phyloP scores from a whole-genome alignment of 1,284 basidiomycete genomes.

The Fomitopsis pinicola region DNA sequence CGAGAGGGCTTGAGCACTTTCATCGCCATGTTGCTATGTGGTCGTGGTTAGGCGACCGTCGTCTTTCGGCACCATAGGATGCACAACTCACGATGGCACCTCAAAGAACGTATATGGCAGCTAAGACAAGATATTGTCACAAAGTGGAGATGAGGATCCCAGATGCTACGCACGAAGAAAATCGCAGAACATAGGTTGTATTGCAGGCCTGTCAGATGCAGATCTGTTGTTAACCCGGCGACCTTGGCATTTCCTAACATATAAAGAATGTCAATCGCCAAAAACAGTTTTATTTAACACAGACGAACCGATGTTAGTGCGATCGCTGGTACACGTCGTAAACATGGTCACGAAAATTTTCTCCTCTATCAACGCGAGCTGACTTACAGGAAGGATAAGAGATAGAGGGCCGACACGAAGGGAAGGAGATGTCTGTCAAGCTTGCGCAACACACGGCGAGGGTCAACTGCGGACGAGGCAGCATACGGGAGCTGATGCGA shows the following conservation, averaged over 20 bases:
- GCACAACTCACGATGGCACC: background rate
- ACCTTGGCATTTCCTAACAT: constrained; percentile 3
- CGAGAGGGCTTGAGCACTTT: constrained; percentile 2
- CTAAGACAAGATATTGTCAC: background rate
- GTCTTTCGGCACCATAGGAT: no score
- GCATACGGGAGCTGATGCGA: background rate
- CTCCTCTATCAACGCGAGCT: background rate
- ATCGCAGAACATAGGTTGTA: constrained; percentile 5
- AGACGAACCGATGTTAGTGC: background rate
- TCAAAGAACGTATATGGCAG: constrained; percentile 1
- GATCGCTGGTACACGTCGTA: background rate
- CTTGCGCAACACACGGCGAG: constrained; percentile 12
- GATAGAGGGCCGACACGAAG: constrained; percentile 54
- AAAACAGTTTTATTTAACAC: constrained; percentile 29
- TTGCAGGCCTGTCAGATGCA: constrained; percentile 2
- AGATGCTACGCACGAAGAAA: constrained; percentile 3
- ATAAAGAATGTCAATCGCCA: background rate
- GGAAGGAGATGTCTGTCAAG: constrained; percentile 35
- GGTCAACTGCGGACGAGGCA: background rate
- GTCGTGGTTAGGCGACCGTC: no score
- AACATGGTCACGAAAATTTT: background rate
- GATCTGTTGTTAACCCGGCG: background rate
- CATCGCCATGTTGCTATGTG: background rate
- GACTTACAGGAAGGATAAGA: constrained; percentile 51
- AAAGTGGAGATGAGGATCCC: background rate